A percentile compares a stretch with the other conserved stretches of the same genome.
phyloP scores from a whole-genome alignment of 106 monocot species.

The Allium cepa region DNA sequence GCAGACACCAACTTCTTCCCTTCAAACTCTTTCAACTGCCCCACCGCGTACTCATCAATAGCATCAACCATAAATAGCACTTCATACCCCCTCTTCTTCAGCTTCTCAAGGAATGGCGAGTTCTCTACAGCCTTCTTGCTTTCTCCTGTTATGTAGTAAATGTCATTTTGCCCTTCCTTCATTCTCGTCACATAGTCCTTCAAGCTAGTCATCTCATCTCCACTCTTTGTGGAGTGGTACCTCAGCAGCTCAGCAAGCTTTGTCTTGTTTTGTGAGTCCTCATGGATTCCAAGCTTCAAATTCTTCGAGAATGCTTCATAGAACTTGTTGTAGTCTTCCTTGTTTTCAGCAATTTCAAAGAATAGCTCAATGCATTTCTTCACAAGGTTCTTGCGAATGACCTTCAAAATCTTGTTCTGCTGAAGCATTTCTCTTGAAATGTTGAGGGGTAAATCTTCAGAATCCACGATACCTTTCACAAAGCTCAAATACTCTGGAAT shows the following conservation, averaged over 20 bases:
- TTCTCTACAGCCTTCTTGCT: constrained; percentile 87
- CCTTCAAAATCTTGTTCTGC: constrained; percentile 83
- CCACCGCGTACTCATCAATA: constrained; percentile 71
- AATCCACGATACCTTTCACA: constrained; percentile 73
- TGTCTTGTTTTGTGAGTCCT: constrained; percentile 53
- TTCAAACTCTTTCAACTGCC: constrained; percentile 74
- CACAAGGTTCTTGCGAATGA: constrained; percentile 75
- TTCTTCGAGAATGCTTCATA: constrained; percentile 87
- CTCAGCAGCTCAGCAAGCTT: constrained; percentile 70
- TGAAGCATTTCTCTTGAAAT: constrained; percentile 79
- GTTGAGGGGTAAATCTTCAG: constrained; percentile 79
- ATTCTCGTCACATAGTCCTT: constrained; percentile 81
- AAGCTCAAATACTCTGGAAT: constrained; percentile 73
- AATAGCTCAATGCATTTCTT: constrained; percentile 81
- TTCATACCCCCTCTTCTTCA: constrained; percentile 73
- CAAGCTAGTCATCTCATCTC: constrained; percentile 71
- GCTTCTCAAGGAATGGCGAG: constrained; percentile 76
- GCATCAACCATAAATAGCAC: constrained; percentile 77
- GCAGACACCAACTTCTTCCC: constrained; percentile 77
- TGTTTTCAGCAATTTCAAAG: constrained; percentile 83
- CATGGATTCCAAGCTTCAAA: constrained; percentile 75
- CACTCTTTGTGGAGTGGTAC: constrained; percentile 77
- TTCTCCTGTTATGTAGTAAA: constrained; percentile 79
- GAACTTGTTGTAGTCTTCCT: constrained; percentile 78
- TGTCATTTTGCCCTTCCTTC: constrained; percentile 80